phyloP scores from a whole-genome alignment of 495 filamentous ascomycete genomes.

The Penicillium cosmopolitanum region DNA sequence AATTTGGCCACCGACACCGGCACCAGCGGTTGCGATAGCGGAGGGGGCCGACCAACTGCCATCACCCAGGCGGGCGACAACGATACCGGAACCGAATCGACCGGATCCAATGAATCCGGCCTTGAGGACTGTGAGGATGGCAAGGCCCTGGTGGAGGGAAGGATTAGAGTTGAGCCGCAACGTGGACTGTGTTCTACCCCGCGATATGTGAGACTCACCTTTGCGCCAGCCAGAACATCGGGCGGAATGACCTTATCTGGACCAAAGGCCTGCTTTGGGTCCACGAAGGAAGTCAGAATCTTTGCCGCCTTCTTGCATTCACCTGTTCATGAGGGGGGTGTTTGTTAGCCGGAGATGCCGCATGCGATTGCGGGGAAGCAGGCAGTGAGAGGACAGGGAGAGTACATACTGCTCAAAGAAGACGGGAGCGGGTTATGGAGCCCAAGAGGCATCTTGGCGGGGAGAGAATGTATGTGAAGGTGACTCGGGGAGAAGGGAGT shows the following conservation, averaged over 20 bases:
- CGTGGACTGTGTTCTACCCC: conserved; percentile 10
- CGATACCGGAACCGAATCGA: conserved; percentile 90
- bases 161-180: conserved; percentile 16
- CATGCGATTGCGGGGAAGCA: conserved; percentile 44
- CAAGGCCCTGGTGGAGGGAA: conserved; percentile 69
- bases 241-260: conserved; percentile 98
- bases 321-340: conserved; percentile 46
- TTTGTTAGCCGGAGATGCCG: conserved; percentile 31
- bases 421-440: conserved; percentile 72
- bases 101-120: conserved; percentile 93
- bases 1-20: conserved; percentile 94
- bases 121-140: conserved; percentile 93
- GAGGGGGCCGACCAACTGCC: conserved; percentile 93
- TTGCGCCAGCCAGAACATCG: conserved; percentile 83
- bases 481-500: conserved; percentile 8
- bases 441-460: conserved; percentile 58
- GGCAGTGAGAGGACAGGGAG: conserved; percentile 11
- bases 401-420: conserved; percentile 61
- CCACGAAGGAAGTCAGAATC: conserved; percentile 93
- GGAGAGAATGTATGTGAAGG: conserved; percentile 12
- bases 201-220: conserved; percentile 57
- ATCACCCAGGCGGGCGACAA: conserved; percentile 90
- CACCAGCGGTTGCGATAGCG: conserved; percentile 87
- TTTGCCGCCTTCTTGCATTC: conserved; percentile 92
- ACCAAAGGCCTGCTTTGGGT: conserved; percentile 91